A percentile compares a stretch with the other conserved stretches of the same genome.
phyloP scores from a whole-genome alignment of 169 alveolate genomes.

The Cryptosporidium felis region DNA sequence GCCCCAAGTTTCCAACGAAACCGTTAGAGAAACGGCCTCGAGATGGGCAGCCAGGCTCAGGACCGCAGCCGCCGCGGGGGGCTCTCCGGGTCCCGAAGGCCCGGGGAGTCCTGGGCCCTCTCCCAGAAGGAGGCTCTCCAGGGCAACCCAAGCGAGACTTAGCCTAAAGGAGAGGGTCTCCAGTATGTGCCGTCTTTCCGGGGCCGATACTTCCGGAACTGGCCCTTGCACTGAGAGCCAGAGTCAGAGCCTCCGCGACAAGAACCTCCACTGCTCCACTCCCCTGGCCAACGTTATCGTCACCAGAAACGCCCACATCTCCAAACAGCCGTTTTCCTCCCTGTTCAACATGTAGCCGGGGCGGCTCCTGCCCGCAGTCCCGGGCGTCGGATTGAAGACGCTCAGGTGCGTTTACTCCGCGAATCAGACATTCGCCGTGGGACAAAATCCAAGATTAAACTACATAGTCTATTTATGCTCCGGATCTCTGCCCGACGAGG shows the following conservation, averaged over 20 bases:
- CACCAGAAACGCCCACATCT: background rate
- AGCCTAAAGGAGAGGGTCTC: background rate
- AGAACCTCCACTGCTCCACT: too few species aligned
- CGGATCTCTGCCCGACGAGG: background rate
- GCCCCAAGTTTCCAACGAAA: background rate
- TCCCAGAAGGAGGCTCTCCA: background rate
- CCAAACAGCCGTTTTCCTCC: constrained; percentile 29
- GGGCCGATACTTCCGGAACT: background rate
- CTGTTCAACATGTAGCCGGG: constrained; percentile 30
- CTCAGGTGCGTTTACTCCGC: too few species aligned
- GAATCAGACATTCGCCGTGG: too few species aligned
- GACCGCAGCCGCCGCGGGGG: background rate
- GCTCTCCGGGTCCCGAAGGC: background rate
- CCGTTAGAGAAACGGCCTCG: constrained; percentile 25
- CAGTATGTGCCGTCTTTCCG: background rate
- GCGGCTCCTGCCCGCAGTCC: too few species aligned
- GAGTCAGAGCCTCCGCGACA: too few species aligned
- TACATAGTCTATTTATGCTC: background rate
- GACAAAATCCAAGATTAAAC: background rate
- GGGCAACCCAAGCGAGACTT: constrained; percentile 25
- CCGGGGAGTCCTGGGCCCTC: background rate
- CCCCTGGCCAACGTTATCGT: constrained; percentile 17
- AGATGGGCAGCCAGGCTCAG: constrained; percentile 47
- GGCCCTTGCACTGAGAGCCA: too few species aligned
- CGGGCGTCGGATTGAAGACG: too few species aligned